Base-by-base conservation (phyloP, 768 basidiomycete species). In the Gautieria morchelliformis region DNA sequence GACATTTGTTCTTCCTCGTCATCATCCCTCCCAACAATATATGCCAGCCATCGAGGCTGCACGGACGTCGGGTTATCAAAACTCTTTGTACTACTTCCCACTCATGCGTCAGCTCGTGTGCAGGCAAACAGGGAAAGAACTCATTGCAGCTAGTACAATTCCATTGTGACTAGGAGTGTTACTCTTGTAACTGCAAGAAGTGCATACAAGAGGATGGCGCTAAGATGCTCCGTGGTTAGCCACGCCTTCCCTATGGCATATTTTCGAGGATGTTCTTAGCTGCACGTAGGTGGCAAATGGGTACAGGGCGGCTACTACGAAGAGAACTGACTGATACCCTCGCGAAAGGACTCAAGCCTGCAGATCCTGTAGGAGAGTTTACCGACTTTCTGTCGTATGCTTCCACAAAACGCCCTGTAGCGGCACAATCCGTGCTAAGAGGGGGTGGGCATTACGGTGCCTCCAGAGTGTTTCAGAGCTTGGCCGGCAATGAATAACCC, bases 11-110 rank as follows among this genome's bases (percentile, higher is more conserved):
- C 81, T 93, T 5, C 87, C 91, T 0, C 83, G 82, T 56, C 82
- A 95, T 20, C 85, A 97, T 64, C 85, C 92, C 9, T 80, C 89
- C 27, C 80, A 87, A 46, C 77, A 82, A 59, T 99, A 96, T 72
- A 89, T 96, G 82, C 87, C 98, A 42, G 93, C 95, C 20, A 98
- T 99, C 58, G 96, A 99, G 66, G 95, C 93, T 3, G 96, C 96
- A 0, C 84, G 95, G 27, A 90, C 91, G 9, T 94, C 92, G 19
- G 96, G 96, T 4, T 97, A 93, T 72, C 82, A 93, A 49, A 96
- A 98, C 69, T 97, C 96, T 9, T 74, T 98, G n/a, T 96, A 97
- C 71, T 97, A 97, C 71, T 94, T 97, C 72, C 82, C 83, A 0
- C 82, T 92, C 30, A 87, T 95, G 15, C 77, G 93, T 75, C 98